Evolutionary conservation across 805 yeast genomes (phyloP).

Genomic region (Candida xiaguanensis): DNA sequence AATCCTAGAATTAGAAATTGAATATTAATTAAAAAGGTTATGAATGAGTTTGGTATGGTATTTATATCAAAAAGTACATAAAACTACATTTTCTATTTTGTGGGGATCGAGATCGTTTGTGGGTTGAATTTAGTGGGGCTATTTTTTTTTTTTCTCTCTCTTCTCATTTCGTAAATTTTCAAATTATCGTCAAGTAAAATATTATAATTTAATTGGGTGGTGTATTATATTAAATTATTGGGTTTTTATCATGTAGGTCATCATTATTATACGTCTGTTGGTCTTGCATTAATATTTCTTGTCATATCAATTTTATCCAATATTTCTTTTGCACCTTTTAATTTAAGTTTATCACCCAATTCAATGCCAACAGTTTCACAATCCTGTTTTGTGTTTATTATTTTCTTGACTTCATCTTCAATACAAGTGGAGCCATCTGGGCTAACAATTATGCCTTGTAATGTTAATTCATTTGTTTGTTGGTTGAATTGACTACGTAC

Average conservation of each 20-base stretch:
- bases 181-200: too few relatives aligned
- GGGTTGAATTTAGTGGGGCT: slow-evolving; percentile 1
- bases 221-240: too few relatives aligned
- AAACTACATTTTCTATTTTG: background rate
- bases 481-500: slow-evolving; percentile 59
- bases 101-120: slow-evolving; percentile 1
- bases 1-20: background rate
- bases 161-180: too few relatives aligned
- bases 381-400: slow-evolving; percentile 48
- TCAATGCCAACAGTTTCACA: slow-evolving; percentile 67
- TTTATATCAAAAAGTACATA: background rate
- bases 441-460: slow-evolving; percentile 74
- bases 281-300: slow-evolving; percentile 51
- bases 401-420: slow-evolving; percentile 45
- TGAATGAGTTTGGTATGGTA: background rate
- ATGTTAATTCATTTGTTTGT: slow-evolving; percentile 39
- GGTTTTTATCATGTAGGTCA: background rate
- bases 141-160: background rate
- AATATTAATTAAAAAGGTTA: background rate
- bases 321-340: slow-evolving; percentile 78
- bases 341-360: slow-evolving; percentile 64
- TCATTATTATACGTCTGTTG: slow-evolving; percentile 13
- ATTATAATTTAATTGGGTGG: too few relatives aligned
- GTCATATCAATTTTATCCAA: slow-evolving; percentile 70
- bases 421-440: slow-evolving; percentile 78